These are phyloP conservation scores for Acanthamoeba lenticulata DNA, from an alignment of 208 protist species.

Conservation along the genomic window DNA sequence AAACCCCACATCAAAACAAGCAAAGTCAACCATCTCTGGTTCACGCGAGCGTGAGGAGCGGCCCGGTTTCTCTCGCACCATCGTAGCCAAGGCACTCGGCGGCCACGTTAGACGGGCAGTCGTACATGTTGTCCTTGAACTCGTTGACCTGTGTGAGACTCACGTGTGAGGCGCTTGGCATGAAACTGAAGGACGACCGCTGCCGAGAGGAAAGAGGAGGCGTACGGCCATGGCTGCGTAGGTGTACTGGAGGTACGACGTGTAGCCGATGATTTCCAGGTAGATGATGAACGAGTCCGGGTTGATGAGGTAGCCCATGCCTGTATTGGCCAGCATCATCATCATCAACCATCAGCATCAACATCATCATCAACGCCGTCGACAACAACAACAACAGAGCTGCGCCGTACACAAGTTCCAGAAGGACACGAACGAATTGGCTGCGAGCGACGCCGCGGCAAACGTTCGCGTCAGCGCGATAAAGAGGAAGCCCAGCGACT, in stretches of 20 bases:
- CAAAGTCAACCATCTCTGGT: no score
- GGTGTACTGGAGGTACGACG: constrained; percentile 3
- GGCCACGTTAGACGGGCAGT: not conserved
- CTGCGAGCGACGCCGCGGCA: not conserved
- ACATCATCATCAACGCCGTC: no score
- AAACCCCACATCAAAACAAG: no score
- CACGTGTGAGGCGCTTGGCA: no score
- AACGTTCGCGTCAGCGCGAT: constrained; percentile 24
- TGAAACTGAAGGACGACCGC: no score
- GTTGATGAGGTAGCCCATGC: constrained; percentile 10
- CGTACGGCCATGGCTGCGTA: constrained; percentile 26
- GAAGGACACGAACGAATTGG: constrained; percentile 46
- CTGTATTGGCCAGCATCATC: no score
- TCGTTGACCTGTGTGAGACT: not conserved
- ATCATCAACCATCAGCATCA: no score
- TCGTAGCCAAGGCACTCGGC: not conserved
- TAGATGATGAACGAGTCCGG: constrained; percentile 22
- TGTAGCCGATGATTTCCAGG: constrained; percentile 34
- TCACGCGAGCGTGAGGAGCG: not conserved
- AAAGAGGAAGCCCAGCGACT: constrained; percentile 28
- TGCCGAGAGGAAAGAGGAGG: not conserved
- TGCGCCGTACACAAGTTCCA: constrained; percentile 16
- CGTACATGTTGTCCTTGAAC: constrained; percentile 45
- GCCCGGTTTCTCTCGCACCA: not conserved
- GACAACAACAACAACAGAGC: no score